Evolutionary conservation across 331 rosid genomes (phyloP), one percentile per base, ranked within the genome.

Genomic region (Prunus yedoensis): DNA sequence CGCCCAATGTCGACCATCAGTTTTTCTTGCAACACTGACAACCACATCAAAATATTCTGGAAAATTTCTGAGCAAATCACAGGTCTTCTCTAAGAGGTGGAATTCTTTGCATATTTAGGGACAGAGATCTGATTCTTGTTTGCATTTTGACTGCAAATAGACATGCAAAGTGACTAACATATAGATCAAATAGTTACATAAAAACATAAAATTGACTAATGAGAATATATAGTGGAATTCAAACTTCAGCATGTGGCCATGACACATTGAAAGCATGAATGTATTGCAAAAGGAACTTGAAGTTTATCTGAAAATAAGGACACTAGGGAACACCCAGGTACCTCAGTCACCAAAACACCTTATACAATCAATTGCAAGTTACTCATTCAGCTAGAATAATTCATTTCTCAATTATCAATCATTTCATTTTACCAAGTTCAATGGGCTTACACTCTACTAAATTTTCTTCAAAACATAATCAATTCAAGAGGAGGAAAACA

Each of bases 1-100:
- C 10, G 97, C 94, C 99, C 99, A 92, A 87, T 94, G 99, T 79
- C 97, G 91, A 83, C 96, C 99, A 87, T 94, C 99, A 38, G 99
- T 94, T 89, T 94, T 92, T 85, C 99, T 88, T 75, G 97, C 99
- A 51, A 94, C 99, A 86, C 99, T 92, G 71, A 94, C 97, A 73
- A 94, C 96, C 68, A 94, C 97, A 80, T 92, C 99, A 75, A 89
- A 89, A 84, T 94, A 92, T 87, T 92, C 99, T 0, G 97, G 90
- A 79, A 94, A 94, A 76, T 81, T 92, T 81, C 90, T 85, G 77
- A 94, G 90, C 88, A 92, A 86, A 70, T 90, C 93, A 82, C 99
- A 94, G 32, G 99, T 90, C 92, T 94, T 94, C 83, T 86, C 97
- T 89, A 94, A 81, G 84, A 94, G 97, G 99, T 82, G 5, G 13